Evolutionary conservation across 176 grass and related monocot genomes (phyloP), one percentile per base, ranked within the genome.

Genomic region (Musa troglodytarum): DNA sequence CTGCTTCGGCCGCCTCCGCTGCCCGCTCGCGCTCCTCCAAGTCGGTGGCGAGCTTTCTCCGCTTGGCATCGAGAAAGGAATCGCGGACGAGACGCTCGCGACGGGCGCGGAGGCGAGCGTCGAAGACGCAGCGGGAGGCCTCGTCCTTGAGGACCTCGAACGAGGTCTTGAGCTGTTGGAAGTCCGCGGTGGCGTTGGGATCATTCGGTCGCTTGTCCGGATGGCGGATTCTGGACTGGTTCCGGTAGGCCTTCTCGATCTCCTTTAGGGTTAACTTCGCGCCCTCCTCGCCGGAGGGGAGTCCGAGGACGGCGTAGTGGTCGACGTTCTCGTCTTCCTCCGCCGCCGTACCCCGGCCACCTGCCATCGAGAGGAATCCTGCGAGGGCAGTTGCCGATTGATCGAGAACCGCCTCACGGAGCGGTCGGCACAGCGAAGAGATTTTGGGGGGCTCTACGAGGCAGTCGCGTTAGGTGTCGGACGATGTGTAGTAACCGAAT

Each of bases 21-120:
- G 88, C 82, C n/a, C 88, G 81, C 80, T 93, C 95, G 29, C 95
- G 82, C 84, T 98, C 84, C 73, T 98, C 90, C 26, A 94, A 82
- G 69, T 98, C 90, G 0, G 86, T 77, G 10, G 87, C 86, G 57
- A 86, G 74, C 84, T 87, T 90, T 52, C 88, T 82, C 49, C 90
- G 82, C 82, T 91, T 91, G 49, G 76, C 63, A 26, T 86, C 86
- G 3, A 68, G 19, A 2, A 80, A 77, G 11, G 68, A 77, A 63
- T 87, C 75, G 14, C 84, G 82, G 19, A 82, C 76, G 1, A 78
- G 86, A 24, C 76, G 80, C 80, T 93, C 88, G 12, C 87, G 87
- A 19, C 75, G 79, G 49, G 75, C 82, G 5, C 90, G 87, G 25
- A 98, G 84, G 55, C 85, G 84, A 4, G 78, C 90, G 67, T 93